Evolutionary conservation across 257 asterid genomes (phyloP), one percentile per base, ranked within the genome.

Genomic region (Solanum peruvianum): DNA sequence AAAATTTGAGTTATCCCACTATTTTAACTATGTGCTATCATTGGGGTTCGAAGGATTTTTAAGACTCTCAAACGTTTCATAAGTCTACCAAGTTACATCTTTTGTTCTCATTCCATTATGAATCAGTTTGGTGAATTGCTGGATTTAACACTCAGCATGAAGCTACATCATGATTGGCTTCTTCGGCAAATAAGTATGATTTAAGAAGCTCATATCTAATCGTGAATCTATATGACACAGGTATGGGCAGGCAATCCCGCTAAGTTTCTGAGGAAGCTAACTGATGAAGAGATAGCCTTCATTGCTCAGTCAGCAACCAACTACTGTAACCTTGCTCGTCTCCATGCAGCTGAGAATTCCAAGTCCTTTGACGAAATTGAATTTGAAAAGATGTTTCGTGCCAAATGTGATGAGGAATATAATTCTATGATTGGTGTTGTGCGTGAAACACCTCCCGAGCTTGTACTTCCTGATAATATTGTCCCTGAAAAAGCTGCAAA

Each of bases 191-290:
- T 47, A 45, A 27, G 15, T 78, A 47, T 47, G 85, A 49, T 47
- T 49, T 23, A 80, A 31, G 44, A 29, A 29, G 33, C 29, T 10
- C 29, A 10, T 29, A 29, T 62, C 8, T 27, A 66, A 20, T 15
- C 21, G 4, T 45, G 49, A n/a, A 23, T 84, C 27, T 69, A 23
- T 87, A 56, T 73, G 37, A 88, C 39, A 58, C 92, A 96, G 99
- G 89, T 95, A 18, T 95, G 99, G 99, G 98, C 95, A 11, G 99
- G 98, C 13, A 95, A 95, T 90, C 98, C 98, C 11, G 98, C 99
- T 82, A 95, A 96, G 92, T 93, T 95, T 87, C 92, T 96, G 18
- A 94, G 99, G 66, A 96, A 96, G 92, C 98, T 96, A 7, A 90
- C 95, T 0, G 93, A 93, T 3, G 98, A 95, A 89, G 99, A 96